Percentiles rank a stretch among this genome's conserved stretches.
Conservation (phyloP, 1,284 basidiomycete species). For the Boletus semigastroideus region DNA sequence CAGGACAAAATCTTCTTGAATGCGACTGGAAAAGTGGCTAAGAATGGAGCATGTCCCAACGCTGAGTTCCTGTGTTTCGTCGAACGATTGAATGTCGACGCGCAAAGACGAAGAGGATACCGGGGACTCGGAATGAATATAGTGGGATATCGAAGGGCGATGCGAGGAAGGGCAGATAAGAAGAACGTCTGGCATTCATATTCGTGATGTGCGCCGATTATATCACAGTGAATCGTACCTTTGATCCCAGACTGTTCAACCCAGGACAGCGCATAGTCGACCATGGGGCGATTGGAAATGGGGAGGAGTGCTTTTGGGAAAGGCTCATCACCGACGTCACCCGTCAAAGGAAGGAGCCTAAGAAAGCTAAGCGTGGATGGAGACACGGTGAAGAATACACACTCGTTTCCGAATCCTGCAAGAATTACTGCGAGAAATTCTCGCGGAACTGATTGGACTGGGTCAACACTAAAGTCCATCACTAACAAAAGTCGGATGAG, state of each 20-base stretch:
- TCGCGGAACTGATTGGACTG: slow-evolving; percentile 46
- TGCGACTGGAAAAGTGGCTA: slow-evolving; percentile 65
- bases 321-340: slow-evolving; percentile 70
- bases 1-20: slow-evolving; percentile 84
- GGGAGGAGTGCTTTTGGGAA: slow-evolving; percentile 85
- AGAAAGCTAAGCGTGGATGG: slow-evolving; percentile 13
- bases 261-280: slow-evolving; percentile 85
- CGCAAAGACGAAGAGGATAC: slow-evolving; percentile 57
- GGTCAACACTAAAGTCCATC: slow-evolving; percentile 66
- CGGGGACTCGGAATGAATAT: slow-evolving; percentile 69
- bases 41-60: slow-evolving; percentile 72
- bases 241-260: slow-evolving; percentile 83
- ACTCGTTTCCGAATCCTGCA: slow-evolving; percentile 88
- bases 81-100: slow-evolving; percentile 74
- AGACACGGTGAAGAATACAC: slow-evolving; percentile 22
- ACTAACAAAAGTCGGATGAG: no score
- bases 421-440: slow-evolving; percentile 87
- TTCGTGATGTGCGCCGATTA: slow-evolving; percentile 8
- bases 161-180: slow-evolving; percentile 80
- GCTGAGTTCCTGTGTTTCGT: slow-evolving; percentile 63
- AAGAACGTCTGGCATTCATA: slow-evolving; percentile 64
- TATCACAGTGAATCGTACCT: slow-evolving; percentile 48
- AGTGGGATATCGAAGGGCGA: slow-evolving; percentile 73
- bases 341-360: slow-evolving; percentile 72
- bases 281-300: slow-evolving; percentile 83